A percentile compares a stretch with the other conserved stretches of the same genome.
Conservation (phyloP, 192 early-diverging fungal genomes). For the Entophlyctis luteolus region DNA sequence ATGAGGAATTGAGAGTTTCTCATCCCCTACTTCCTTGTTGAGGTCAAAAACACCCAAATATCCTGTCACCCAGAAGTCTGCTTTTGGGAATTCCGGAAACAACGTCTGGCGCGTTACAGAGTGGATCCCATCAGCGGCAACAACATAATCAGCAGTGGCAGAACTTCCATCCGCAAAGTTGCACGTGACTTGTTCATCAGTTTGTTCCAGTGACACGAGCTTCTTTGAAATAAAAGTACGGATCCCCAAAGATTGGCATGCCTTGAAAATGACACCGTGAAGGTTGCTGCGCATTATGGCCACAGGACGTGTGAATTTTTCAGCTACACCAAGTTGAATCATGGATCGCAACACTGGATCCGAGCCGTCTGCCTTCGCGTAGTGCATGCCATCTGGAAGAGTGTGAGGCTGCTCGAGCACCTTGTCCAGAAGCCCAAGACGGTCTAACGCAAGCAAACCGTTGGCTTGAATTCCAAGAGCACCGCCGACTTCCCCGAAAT, state of each 20-base stretch:
- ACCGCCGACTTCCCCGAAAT: neutral
- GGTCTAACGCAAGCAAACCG: neutral
- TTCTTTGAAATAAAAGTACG: neutral
- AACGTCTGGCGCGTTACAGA: conserved; percentile 12
- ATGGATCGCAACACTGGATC: neutral
- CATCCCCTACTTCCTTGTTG: neutral
- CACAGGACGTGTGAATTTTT: neutral
- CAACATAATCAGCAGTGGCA: neutral
- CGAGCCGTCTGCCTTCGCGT: neutral
- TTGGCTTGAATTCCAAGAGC: neutral
- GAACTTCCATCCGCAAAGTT: neutral
- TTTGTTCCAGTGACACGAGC: neutral
- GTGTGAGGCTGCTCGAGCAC: neutral
- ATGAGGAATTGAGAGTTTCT: neutral
- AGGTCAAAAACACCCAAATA: conserved; percentile 5
- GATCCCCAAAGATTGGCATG: neutral
- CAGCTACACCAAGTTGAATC: neutral
- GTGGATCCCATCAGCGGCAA: conserved; percentile 16
- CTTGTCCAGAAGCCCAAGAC: neutral
- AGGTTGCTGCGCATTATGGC: neutral
- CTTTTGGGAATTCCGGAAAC: conserved; percentile 25
- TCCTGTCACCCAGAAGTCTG: neutral
- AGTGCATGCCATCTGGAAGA: neutral
- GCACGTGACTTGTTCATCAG: neutral
- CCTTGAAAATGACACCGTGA: neutral